Percentiles rank a stretch among this genome's conserved stretches.
phyloP scores from a whole-genome alignment of 495 filamentous ascomycete genomes.

The Xylaria venustula region DNA sequence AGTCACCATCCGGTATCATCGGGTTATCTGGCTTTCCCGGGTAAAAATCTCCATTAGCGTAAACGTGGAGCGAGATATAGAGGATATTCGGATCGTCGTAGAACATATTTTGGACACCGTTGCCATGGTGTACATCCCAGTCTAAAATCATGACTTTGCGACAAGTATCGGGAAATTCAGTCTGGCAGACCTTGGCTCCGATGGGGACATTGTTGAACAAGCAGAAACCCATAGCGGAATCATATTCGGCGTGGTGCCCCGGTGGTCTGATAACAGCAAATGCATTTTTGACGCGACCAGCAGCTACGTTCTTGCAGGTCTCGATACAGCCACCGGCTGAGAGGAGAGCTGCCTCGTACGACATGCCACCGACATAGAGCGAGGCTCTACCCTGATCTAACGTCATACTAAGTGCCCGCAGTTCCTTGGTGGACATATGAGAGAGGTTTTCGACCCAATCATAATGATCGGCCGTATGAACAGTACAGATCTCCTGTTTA shows the following conservation, averaged over 20 bases:
- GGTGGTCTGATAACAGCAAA: constrained; percentile 94
- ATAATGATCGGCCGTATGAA: constrained; percentile 74
- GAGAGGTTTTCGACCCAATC: constrained; percentile 69
- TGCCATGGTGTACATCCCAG: constrained; percentile 88
- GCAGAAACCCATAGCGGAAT: constrained; percentile 88
- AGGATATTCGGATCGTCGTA: constrained; percentile 92
- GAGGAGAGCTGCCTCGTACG: constrained; percentile 74
- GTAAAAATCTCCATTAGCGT: constrained; percentile 79
- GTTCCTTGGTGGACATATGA: constrained; percentile 51
- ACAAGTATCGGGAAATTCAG: constrained; percentile 69
- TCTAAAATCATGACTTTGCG: constrained; percentile 91
- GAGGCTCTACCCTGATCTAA: constrained; percentile 72
- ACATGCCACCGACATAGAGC: constrained; percentile 82
- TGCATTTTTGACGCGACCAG: constrained; percentile 80
- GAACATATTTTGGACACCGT: constrained; percentile 95
- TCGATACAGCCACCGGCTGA: constrained; percentile 96
- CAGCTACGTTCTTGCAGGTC: constrained; percentile 80
- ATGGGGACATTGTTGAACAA: constrained; percentile 96
- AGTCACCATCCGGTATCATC: constrained; percentile 63
- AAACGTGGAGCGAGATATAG: constrained; percentile 96
- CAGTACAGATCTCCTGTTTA: constrained; percentile 69
- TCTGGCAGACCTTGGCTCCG: constrained; percentile 78
- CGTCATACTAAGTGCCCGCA: constrained; percentile 55
- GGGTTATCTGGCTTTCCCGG: constrained; percentile 65
- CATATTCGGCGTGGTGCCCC: constrained; percentile 88